Evolutionary conservation across 2,329 filamentous ascomycete species (phyloP).

Genomic region (Ophiocordyceps camponoti-saundersi): DNA sequence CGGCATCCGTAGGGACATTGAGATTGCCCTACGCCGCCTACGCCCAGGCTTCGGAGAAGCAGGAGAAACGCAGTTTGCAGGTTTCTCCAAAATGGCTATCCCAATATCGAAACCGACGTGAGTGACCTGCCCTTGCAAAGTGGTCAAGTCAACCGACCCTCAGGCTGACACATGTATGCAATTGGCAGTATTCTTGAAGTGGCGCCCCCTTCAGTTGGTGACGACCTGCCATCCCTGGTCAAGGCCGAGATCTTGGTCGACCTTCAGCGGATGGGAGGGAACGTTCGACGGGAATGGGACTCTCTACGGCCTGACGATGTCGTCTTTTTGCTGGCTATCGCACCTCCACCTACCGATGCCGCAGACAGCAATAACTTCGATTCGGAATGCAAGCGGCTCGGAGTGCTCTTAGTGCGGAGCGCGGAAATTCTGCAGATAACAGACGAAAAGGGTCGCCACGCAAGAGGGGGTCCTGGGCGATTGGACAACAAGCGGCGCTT

Average conservation of each 20-base stretch:
- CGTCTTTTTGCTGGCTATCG: conserved; percentile 69
- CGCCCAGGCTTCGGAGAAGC: conserved; percentile 48
- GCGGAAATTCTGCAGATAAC: conserved; percentile 76
- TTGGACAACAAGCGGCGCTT: conserved; percentile 57
- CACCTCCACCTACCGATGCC: conserved; percentile 36
- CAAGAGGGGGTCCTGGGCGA: conserved; percentile 42
- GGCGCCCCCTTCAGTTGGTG: conserved; percentile 66
- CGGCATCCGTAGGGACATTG: conserved; percentile 80
- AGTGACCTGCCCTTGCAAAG: conserved; percentile 4
- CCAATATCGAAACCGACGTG: conserved; percentile 65
- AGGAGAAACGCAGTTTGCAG: conserved; percentile 58
- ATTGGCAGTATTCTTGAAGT: conserved; percentile 56
- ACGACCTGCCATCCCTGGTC: conserved; percentile 67
- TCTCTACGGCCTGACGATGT: conserved; percentile 72
- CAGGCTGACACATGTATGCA: not conserved
- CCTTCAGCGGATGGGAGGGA: conserved; percentile 59
- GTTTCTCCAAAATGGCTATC: conserved; percentile 83
- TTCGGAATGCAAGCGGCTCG: conserved; percentile 40
- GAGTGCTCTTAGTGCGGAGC: conserved; percentile 55
- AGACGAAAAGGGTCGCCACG: conserved; percentile 63
- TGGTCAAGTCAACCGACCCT: not conserved
- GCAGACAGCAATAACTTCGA: conserved; percentile 32
- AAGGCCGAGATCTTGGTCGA: conserved; percentile 76
- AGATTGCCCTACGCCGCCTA: conserved; percentile 63
- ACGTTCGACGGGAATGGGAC: conserved; percentile 77